These are phyloP conservation scores for Dissophora ornata DNA, from an alignment of 192 early-diverging fungal species.

Conservation along the genomic window DNA sequence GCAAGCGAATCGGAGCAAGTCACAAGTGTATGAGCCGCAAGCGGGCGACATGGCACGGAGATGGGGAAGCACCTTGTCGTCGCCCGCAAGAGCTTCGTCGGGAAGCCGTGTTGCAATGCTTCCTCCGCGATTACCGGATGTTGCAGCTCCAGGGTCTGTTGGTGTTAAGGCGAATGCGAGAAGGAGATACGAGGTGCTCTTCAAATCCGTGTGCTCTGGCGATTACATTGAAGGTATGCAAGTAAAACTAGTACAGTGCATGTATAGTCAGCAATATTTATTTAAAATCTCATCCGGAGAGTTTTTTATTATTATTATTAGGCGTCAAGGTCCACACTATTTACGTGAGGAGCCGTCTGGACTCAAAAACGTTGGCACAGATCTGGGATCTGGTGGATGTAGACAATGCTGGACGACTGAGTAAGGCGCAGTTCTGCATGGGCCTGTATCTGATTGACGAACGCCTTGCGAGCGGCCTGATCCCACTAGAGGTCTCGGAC, in stretches of 20 bases:
- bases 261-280: background rate
- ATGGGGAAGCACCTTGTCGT: background rate
- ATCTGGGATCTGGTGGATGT: slow-evolving; percentile 59
- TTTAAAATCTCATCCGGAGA: background rate
- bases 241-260: background rate
- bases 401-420: slow-evolving; percentile 52
- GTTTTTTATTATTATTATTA: slow-evolving; percentile 18
- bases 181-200: slow-evolving; percentile 49
- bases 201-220: slow-evolving; percentile 18
- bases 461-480: slow-evolving; percentile 50
- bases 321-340: slow-evolving; percentile 52
- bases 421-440: slow-evolving; percentile 55
- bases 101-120: slow-evolving; percentile 22
- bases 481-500: slow-evolving; percentile 50
- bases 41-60: background rate
- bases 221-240: slow-evolving; percentile 56
- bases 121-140: slow-evolving; percentile 17
- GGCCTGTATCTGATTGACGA: slow-evolving; percentile 63
- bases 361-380: slow-evolving; percentile 54
- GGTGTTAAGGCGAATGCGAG: slow-evolving; percentile 37
- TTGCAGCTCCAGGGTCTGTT: slow-evolving; percentile 1
- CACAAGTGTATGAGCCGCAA: background rate
- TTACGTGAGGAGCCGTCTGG: slow-evolving; percentile 52
- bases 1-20: background rate
- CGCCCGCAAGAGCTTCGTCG: background rate